A percentile compares a stretch with the other conserved stretches of the same genome.
phyloP scores from a whole-genome alignment of 106 monocot genomes.

The Phalaenopsis aphrodite region DNA sequence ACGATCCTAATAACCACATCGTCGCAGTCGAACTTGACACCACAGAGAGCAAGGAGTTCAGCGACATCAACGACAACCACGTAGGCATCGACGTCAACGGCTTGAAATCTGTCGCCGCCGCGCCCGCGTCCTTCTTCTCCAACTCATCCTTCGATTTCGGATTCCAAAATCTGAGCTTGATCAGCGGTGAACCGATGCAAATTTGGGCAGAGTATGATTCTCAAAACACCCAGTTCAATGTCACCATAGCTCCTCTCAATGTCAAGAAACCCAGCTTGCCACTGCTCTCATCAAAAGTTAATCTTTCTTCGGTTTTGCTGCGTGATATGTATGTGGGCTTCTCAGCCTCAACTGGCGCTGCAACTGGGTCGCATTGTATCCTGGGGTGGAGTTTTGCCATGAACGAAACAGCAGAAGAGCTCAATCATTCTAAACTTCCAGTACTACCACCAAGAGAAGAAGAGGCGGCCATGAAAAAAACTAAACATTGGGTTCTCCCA shows the following conservation, averaged over 20 bases:
- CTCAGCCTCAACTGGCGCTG: not conserved
- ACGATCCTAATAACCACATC: slow-evolving; percentile 1
- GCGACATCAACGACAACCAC: slow-evolving; percentile 20
- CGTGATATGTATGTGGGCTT: slow-evolving; percentile 9
- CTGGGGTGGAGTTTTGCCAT: slow-evolving; percentile 10
- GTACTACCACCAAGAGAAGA: not conserved
- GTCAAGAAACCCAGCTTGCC: not conserved
- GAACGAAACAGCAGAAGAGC: not conserved
- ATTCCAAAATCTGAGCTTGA: slow-evolving; percentile 11
- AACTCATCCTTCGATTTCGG: not conserved
- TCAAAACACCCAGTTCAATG: not conserved
- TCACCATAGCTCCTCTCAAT: not conserved
- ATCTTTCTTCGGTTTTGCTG: slow-evolving; percentile 4
- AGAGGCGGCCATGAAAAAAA: not conserved
- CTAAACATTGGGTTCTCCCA: not conserved
- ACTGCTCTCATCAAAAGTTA: slow-evolving; percentile 7
- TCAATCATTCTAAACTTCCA: not conserved
- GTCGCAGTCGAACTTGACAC: slow-evolving; percentile 19
- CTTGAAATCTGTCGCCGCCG: not conserved
- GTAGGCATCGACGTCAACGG: slow-evolving; percentile 22
- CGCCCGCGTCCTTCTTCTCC: slow-evolving; percentile 1
- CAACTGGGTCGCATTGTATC: not conserved
- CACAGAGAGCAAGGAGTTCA: slow-evolving; percentile 4
- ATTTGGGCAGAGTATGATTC: slow-evolving; percentile 10
- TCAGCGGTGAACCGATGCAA: slow-evolving; percentile 6